Evolutionary conservation across 352 stramenopile species (phyloP).

Genomic region (Pythium periplocum): DNA sequence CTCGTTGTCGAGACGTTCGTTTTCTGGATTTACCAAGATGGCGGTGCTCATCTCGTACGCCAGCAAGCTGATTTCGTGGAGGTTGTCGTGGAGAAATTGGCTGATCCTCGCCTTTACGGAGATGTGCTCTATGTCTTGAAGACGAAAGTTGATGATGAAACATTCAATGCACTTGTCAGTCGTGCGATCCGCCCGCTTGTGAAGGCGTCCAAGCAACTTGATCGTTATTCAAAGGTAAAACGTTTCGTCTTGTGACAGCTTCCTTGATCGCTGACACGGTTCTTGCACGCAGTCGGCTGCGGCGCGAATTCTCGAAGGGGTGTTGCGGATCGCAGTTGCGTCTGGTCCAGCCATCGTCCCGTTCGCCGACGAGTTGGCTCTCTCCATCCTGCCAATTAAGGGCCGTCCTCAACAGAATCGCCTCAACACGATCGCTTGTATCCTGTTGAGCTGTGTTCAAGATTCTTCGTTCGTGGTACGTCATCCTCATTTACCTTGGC

Average conservation of each 20-base stretch:
- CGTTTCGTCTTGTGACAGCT: slow-evolving; percentile 1
- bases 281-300: slow-evolving; percentile 3
- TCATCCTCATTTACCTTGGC: not conserved
- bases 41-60: slow-evolving; percentile 21
- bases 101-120: slow-evolving; percentile 64
- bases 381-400: slow-evolving; percentile 39
- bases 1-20: slow-evolving; percentile 61
- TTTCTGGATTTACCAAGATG: slow-evolving; percentile 56
- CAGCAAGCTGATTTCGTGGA: slow-evolving; percentile 40
- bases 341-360: slow-evolving; percentile 32
- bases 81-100: slow-evolving; percentile 57
- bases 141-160: slow-evolving; percentile 20
- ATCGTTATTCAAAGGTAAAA: slow-evolving; percentile 70
- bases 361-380: slow-evolving; percentile 40
- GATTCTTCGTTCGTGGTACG: slow-evolving; percentile 35
- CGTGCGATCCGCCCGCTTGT: slow-evolving; percentile 31
- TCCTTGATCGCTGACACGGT: not conserved
- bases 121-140: slow-evolving; percentile 42
- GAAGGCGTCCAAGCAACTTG: slow-evolving; percentile 49
- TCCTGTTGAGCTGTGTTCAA: slow-evolving; percentile 34
- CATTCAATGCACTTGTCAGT: slow-evolving; percentile 25
- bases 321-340: slow-evolving; percentile 40
- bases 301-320: slow-evolving; percentile 3
- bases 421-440: slow-evolving; percentile 24
- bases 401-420: slow-evolving; percentile 1